phyloP scores from a whole-genome alignment of 2,329 filamentous ascomycete genomes.

The Plenodomus lindquistii region DNA sequence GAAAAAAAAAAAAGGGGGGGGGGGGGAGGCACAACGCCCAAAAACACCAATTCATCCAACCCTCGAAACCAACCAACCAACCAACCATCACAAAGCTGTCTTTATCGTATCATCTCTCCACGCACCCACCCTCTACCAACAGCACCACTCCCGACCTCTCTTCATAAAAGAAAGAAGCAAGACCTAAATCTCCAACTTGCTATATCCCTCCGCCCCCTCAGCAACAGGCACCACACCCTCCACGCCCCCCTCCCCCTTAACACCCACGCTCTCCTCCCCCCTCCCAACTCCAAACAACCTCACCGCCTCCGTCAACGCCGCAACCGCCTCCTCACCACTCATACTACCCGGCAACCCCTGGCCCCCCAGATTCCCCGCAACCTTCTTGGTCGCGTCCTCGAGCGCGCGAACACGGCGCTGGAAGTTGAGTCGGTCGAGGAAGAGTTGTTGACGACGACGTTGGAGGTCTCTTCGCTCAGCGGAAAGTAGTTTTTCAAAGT shows the following conservation, averaged over 20 bases:
- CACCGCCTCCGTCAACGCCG: conserved; percentile 41
- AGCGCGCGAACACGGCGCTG: conserved; percentile 83
- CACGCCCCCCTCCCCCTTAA: conserved; percentile 34
- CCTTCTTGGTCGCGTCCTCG: conserved; percentile 70
- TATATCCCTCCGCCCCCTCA: conserved; percentile 40
- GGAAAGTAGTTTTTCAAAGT: conserved; percentile 90
- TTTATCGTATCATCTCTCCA: no score
- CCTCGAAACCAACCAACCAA: no score
- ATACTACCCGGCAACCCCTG: conserved; percentile 37
- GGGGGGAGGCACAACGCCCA: no score
- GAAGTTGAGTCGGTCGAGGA: conserved; percentile 88
- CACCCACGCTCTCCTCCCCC: conserved; percentile 40
- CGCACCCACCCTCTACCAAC: not conserved
- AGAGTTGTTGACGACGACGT: conserved; percentile 86
- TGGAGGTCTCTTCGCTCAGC: conserved; percentile 93
- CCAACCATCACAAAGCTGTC: no score
- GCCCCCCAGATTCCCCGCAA: conserved; percentile 31
- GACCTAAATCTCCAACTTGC: conserved; percentile 42
- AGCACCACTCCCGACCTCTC: not conserved
- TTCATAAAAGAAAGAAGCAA: no score
- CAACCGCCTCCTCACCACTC: conserved; percentile 38
- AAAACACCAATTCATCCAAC: no score
- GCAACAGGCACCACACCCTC: conserved; percentile 34
- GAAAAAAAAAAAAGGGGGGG: no score
- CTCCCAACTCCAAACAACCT: conserved; percentile 41